Evolutionary conservation across 2,329 filamentous ascomycete genomes (phyloP), one percentile per base, ranked within the genome.

Genomic region (Graphium sp.): DNA sequence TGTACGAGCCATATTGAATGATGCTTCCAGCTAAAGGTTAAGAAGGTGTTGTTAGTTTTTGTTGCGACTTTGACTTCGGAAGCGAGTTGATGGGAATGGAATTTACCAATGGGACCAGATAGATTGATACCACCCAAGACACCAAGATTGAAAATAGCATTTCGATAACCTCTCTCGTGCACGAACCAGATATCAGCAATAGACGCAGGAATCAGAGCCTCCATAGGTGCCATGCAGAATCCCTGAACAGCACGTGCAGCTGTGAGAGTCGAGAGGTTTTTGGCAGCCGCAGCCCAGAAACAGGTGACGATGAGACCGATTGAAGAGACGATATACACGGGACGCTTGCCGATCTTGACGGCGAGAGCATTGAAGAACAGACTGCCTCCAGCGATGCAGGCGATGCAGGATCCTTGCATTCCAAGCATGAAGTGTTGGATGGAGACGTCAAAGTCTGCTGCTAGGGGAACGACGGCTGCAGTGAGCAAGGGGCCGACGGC

Each of bases 141-240:
- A 23, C 50, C 52, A 2, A 56, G 43, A 31, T 55, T 55, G 35
- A 55, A 57, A 5, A 57, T 44, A 8, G 50, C 49, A 15, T 46
- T 50, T 9, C 50, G 42, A 26, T 46, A 49, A 0, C 53, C 53
- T 29, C 53, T 42, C 33, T 57, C 52, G 36, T 57, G 53, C n/a
- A 56, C 49, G 30, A 52, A 56, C 41, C 50, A 56, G 13, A 56
- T 43, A 40, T 56, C 53, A 2, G 45, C 44, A 34, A 57, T 55
- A 1, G 50, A 51, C 7, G 52, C 50, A 2, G 46, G 47, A 11
- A 57, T 42, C 10, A 56, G 38, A 1, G 50, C 49, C 27, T 54
- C 50, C 37, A 53, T 42, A 1, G 50, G 50, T 5, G 49, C 48
- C 48, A 53, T 52, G 29, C 47, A 50, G 10, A 49, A 39, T 6